Percentiles rank a stretch among this genome's conserved stretches.
Evolutionary conservation across 2,329 filamentous ascomycete species (phyloP).

Genomic region (Colletotrichum sojae): DNA sequence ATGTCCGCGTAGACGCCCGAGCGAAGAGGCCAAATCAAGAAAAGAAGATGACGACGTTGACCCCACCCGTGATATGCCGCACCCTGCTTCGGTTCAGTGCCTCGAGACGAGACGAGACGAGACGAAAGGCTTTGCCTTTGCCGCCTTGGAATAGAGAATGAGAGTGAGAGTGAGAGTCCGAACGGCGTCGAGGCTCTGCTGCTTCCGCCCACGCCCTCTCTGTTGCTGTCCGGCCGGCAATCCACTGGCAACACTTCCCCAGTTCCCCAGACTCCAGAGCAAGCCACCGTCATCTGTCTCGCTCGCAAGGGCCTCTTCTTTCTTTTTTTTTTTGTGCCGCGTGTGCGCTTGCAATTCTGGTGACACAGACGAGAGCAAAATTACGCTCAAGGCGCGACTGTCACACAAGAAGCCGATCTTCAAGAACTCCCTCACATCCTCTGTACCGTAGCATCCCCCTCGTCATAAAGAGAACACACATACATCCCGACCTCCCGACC

Average conservation of each 20-base stretch:
- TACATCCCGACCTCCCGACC: slow-evolving; percentile 33
- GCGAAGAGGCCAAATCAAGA: background rate
- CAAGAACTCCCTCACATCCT: slow-evolving; percentile 1
- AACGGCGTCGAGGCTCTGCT: background rate
- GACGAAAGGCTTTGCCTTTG: no score
- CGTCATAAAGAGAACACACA: background rate
- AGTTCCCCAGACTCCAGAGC: slow-evolving; percentile 34
- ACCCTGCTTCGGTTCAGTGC: slow-evolving; percentile 2
- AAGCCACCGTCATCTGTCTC: slow-evolving; percentile 22
- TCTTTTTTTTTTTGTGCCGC: slow-evolving; percentile 16
- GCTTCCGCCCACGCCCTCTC: slow-evolving; percentile 1
- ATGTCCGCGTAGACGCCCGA: background rate
- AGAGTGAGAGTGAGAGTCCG: slow-evolving; percentile 12
- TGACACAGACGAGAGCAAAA: slow-evolving; percentile 7
- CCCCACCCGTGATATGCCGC: background rate
- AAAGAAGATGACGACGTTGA: background rate
- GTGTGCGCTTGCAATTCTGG: background rate
- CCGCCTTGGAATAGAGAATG: background rate
- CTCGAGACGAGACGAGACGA: background rate
- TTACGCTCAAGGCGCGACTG: background rate
- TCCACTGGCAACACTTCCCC: slow-evolving; percentile 26
- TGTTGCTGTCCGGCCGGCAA: slow-evolving; percentile 4
- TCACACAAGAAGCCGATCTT: background rate
- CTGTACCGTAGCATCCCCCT: no score
- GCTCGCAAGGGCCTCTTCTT: slow-evolving; percentile 21